Conservation (phyloP, 2,329 filamentous ascomycete species). For the Alternaria sp. region DNA sequence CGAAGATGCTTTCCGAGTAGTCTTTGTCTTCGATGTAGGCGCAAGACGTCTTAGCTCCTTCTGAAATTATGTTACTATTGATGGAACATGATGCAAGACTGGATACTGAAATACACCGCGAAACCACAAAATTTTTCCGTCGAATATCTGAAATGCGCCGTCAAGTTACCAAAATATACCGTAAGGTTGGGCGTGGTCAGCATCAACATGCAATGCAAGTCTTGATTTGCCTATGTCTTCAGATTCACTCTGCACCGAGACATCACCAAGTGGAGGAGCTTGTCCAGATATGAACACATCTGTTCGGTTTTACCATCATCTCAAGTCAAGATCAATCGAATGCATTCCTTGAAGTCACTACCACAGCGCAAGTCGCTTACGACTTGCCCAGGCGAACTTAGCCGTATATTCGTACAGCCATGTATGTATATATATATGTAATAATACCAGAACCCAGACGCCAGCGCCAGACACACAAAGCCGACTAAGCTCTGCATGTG, state of each 20-base stretch:
- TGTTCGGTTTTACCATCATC: neutral
- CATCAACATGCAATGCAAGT: neutral
- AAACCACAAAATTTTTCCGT: neutral
- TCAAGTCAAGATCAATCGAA: neutral
- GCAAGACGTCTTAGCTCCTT: neutral
- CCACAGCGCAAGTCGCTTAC: neutral
- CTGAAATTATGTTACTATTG: neutral
- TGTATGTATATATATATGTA: conserved; percentile 5
- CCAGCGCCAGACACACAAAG: conserved; percentile 17
- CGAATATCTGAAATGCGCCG: neutral
- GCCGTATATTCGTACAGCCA: conserved; percentile 7
- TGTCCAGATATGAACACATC: neutral
- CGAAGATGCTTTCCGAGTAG: neutral
- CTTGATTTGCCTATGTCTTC: neutral
- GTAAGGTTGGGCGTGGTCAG: neutral
- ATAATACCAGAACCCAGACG: conserved; percentile 12
- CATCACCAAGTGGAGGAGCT: neutral
- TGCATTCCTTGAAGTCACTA: neutral
- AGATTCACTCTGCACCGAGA: neutral
- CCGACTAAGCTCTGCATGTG: conserved; percentile 3
- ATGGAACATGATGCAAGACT: neutral
- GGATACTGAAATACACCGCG: neutral
- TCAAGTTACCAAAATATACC: neutral
- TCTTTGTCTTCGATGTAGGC: neutral
- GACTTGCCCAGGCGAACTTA: conserved; percentile 4